These are phyloP conservation scores for Bacidia gigantensis DNA, from an alignment of 495 filamentous ascomycete species.

Conservation along the genomic window DNA sequence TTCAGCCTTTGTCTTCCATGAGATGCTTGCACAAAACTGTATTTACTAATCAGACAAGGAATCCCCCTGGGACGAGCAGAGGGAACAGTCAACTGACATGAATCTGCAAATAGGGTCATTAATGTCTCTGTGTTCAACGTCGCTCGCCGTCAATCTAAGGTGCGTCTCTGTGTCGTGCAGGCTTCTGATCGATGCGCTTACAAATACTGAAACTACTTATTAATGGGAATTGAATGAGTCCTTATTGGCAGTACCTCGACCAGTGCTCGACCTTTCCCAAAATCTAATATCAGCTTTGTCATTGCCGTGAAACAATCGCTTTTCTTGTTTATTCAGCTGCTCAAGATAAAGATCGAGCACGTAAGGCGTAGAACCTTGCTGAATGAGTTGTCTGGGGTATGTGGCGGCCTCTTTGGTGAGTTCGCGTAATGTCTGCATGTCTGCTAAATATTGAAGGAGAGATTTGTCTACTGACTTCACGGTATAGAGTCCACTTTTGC, in stretches of 20 bases:
- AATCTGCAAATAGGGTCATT: neutral
- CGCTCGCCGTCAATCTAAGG: neutral
- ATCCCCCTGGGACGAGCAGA: neutral
- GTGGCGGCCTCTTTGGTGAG: neutral
- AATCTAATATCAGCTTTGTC: neutral
- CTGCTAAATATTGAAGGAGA: neutral
- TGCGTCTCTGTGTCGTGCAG: neutral
- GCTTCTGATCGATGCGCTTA: neutral
- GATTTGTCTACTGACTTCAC: neutral
- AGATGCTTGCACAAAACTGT: slow-evolving; percentile 7
- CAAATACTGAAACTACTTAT: neutral
- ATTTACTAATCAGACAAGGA: neutral
- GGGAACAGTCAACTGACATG: neutral
- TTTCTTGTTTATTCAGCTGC: neutral
- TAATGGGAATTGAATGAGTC: neutral
- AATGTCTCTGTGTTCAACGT: no score
- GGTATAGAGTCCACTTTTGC: neutral
- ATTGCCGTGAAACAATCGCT: neutral
- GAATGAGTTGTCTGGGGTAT: neutral
- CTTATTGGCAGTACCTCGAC: neutral
- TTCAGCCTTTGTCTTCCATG: slow-evolving; percentile 20
- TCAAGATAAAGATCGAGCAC: neutral
- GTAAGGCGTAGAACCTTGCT: neutral
- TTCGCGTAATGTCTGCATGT: neutral
- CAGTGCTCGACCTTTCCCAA: neutral